Conservation (phyloP, 2,329 filamentous ascomycete genomes). For the Talaromyces sp. region DNA sequence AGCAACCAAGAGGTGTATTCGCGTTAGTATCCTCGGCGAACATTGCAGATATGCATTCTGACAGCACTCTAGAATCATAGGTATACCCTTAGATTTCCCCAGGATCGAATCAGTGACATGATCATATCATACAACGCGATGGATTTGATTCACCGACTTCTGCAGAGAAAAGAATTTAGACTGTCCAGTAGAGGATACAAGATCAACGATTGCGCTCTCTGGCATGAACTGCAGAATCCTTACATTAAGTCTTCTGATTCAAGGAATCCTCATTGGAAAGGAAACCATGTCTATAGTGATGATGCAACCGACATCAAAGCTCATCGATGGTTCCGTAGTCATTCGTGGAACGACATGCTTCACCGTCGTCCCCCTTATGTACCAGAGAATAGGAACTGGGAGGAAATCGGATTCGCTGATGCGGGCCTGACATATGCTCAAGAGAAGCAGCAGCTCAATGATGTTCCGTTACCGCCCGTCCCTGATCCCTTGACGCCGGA, state of each 20-base stretch:
- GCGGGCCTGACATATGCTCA: constrained; percentile 54
- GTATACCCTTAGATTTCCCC: constrained; percentile 66
- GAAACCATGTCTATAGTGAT: constrained; percentile 71
- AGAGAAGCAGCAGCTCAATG: not conserved
- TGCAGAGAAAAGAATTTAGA: constrained; percentile 70
- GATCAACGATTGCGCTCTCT: constrained; percentile 53
- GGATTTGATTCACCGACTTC: constrained; percentile 68
- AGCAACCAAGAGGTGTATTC: constrained; percentile 79
- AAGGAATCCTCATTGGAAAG: constrained; percentile 39
- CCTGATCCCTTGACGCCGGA: not conserved
- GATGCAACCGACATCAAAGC: constrained; percentile 86
- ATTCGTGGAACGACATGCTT: constrained; percentile 75
- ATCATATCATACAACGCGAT: constrained; percentile 67
- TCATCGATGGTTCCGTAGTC: constrained; percentile 78
- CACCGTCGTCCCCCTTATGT: constrained; percentile 71
- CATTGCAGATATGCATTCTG: constrained; percentile 4
- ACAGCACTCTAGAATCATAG: constrained; percentile 60
- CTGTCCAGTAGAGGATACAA: constrained; percentile 74
- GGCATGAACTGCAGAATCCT: constrained; percentile 28
- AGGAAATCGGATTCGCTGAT: constrained; percentile 86
- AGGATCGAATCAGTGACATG: constrained; percentile 49
- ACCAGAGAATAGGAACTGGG: constrained; percentile 63
- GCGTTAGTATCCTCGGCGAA: constrained; percentile 50
- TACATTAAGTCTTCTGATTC: constrained; percentile 23
- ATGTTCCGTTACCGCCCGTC: not conserved